Conservation (phyloP, 352 stramenopile species). For the Achlya hypogyna region DNA sequence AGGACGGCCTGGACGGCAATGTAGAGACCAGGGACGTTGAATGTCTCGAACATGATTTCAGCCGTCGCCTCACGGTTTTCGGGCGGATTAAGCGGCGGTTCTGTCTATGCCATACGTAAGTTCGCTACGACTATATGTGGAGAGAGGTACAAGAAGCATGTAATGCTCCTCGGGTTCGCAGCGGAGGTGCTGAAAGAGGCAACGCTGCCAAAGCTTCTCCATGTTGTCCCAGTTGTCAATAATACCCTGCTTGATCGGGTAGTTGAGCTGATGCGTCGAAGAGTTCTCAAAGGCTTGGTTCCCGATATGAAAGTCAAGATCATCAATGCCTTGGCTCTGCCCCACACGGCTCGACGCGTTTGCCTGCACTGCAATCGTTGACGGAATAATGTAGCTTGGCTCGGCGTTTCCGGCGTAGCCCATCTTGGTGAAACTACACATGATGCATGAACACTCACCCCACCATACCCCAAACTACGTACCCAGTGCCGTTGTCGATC, state of each 20-base stretch:
- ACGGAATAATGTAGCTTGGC: conserved; percentile 94
- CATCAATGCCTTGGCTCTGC: conserved; percentile 86
- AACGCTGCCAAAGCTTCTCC: conserved; percentile 91
- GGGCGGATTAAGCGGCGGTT: conserved; percentile 89
- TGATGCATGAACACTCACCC: not conserved
- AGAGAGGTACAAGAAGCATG: conserved; percentile 53
- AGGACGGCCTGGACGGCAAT: conserved; percentile 94
- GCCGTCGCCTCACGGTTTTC: conserved; percentile 94
- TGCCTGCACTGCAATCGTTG: conserved; percentile 81
- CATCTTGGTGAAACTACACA: conserved; percentile 93
- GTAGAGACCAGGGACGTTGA: conserved; percentile 92
- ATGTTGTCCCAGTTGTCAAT: conserved; percentile 94
- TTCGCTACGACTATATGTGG: too few species aligned
- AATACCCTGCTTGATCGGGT: conserved; percentile 83
- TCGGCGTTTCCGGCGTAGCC: conserved; percentile 91
- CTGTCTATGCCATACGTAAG: conserved; percentile 46
- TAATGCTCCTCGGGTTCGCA: conserved; percentile 92
- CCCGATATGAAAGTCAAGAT: conserved; percentile 95
- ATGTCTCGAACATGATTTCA: conserved; percentile 96
- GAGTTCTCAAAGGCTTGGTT: conserved; percentile 86
- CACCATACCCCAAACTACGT: too few species aligned
- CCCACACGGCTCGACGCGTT: conserved; percentile 51
- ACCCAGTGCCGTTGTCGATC: conserved; percentile 95
- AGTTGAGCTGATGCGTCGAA: conserved; percentile 89
- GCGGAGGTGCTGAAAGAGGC: conserved; percentile 89